phyloP scores from a whole-genome alignment of 2,329 filamentous ascomycete species.

The Trichoderma oligosporum region DNA sequence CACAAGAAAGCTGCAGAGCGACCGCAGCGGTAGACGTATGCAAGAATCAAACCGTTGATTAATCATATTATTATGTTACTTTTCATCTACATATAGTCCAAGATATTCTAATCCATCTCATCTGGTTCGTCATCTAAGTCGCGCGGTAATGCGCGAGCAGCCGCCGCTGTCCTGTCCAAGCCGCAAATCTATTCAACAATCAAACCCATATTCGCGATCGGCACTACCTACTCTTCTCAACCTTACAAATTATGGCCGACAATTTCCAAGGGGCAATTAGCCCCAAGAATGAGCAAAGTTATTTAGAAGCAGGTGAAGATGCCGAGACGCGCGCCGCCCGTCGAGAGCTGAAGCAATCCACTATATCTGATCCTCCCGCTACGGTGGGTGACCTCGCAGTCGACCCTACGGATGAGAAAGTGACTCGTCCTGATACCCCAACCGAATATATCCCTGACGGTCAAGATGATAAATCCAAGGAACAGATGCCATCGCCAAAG shows the following conservation, averaged over 20 bases:
- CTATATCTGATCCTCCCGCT: conserved; percentile 50
- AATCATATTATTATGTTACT: not conserved
- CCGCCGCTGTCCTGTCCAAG: conserved; percentile 4
- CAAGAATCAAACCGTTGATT: not conserved
- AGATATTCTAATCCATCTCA: not conserved
- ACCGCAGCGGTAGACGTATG: conserved; percentile 2
- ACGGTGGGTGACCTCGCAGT: not conserved
- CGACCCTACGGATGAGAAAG: conserved; percentile 26
- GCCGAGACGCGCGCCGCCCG: conserved; percentile 60
- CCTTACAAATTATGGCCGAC: conserved; percentile 40
- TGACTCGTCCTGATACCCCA: conserved; percentile 32
- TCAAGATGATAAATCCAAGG: conserved; percentile 40
- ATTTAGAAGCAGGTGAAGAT: conserved; percentile 49
- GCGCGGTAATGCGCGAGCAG: conserved; percentile 16
- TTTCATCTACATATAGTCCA: not conserved
- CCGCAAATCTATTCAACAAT: not conserved
- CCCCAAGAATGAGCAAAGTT: conserved; percentile 36
- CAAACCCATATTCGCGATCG: conserved; percentile 20
- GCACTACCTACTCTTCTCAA: conserved; percentile 19
- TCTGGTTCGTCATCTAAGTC: conserved; percentile 1
- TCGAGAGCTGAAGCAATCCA: conserved; percentile 61
- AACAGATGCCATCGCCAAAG: conserved; percentile 57
- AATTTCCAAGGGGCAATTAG: conserved; percentile 39
- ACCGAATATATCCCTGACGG: conserved; percentile 34
- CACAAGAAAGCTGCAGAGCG: conserved; percentile 12